phyloP scores from a whole-genome alignment of 257 asterid genomes.

The Fraxinus cuspidata region DNA sequence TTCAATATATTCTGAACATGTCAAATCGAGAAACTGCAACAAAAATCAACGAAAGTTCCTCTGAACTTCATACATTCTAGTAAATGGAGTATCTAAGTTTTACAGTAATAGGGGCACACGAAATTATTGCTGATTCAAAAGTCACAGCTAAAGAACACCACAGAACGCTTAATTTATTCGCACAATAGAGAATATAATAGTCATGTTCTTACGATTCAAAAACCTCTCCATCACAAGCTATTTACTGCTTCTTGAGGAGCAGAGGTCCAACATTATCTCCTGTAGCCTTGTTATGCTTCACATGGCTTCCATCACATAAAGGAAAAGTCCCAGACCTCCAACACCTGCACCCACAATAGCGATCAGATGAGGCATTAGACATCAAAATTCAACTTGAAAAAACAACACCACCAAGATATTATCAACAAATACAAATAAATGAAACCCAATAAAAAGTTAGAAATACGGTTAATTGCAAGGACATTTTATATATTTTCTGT shows the following conservation, averaged over 20 bases:
- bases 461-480: not conserved
- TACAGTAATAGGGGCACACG: not conserved
- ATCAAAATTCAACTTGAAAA: not conserved
- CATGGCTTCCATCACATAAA: slow-evolving; percentile 81
- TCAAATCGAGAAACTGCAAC: not conserved
- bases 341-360: slow-evolving; percentile 51
- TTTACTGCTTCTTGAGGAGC: slow-evolving; percentile 72
- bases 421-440: not conserved
- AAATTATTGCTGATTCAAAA: not conserved
- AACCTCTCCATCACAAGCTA: not conserved
- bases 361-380: not conserved
- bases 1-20: not conserved
- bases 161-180: not conserved
- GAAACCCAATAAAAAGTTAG: not conserved
- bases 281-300: slow-evolving; percentile 87
- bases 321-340: slow-evolving; percentile 97
- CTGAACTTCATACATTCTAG: not conserved
- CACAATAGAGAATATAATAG: not conserved
- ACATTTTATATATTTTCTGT: not conserved
- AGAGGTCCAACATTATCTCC: slow-evolving; percentile 97
- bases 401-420: not conserved
- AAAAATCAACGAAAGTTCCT: not conserved
- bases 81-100: not conserved
- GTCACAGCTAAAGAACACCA: not conserved
- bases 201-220: not conserved